Conservation (phyloP, 164 flowering plant species). For the Vitis labrusca region DNA sequence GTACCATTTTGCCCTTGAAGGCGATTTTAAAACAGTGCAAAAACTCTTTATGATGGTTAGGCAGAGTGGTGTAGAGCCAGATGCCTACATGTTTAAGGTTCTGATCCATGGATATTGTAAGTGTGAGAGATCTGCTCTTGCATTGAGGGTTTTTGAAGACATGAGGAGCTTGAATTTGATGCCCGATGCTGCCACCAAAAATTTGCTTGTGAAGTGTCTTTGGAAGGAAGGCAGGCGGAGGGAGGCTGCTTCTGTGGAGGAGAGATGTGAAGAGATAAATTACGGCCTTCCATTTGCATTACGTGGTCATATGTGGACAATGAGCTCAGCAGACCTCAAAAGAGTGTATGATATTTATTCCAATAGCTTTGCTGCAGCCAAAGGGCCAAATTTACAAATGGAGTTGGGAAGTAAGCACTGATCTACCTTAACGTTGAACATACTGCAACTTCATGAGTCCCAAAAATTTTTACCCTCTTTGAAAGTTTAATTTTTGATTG, state of each 20-base stretch:
- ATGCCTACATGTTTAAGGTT: constrained; percentile 71
- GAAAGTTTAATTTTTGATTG: background rate
- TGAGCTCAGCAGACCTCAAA: constrained; percentile 51
- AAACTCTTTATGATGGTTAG: constrained; percentile 70
- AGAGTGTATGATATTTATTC: constrained; percentile 48
- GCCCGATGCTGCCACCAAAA: constrained; percentile 75
- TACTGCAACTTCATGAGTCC: background rate
- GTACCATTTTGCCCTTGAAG: constrained; percentile 76
- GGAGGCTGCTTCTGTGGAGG: constrained; percentile 85
- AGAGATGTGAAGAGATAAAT: constrained; percentile 47
- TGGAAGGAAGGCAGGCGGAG: constrained; percentile 88
- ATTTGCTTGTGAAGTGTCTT: constrained; percentile 78
- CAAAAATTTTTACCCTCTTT: no score
- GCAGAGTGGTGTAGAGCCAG: constrained; percentile 74
- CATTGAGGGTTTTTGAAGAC: constrained; percentile 77
- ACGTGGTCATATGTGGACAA: constrained; percentile 66
- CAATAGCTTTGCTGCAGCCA: constrained; percentile 22
- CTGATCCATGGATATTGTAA: constrained; percentile 75
- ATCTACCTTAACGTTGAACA: background rate
- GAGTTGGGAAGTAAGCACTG: background rate
- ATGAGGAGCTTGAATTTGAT: constrained; percentile 53
- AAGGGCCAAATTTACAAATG: constrained; percentile 3
- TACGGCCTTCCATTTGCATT: constrained; percentile 47
- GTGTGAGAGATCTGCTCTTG: constrained; percentile 68
- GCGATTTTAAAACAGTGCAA: constrained; percentile 73